These are phyloP conservation scores for Citrus trifoliata DNA, from an alignment of 345 rosid genomes.

Conservation along the genomic window DNA sequence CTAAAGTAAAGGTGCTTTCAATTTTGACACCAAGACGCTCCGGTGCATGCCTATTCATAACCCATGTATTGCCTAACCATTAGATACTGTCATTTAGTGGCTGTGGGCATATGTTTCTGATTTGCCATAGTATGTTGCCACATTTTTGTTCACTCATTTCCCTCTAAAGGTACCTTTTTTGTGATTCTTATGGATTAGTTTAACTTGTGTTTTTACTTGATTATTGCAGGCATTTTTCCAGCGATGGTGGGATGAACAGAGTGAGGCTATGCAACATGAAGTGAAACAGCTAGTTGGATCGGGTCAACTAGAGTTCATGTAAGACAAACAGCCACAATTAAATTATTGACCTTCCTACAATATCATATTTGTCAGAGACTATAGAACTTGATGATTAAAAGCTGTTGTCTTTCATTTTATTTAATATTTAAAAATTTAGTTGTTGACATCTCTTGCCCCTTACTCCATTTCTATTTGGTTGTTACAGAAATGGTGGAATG, in stretches of 20 bases:
- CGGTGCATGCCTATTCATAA: background rate
- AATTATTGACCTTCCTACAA: background rate
- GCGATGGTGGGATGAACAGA: conserved; percentile 95
- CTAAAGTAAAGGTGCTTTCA: background rate
- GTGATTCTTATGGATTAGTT: background rate
- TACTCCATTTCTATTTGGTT: conserved; percentile 5
- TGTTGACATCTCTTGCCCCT: background rate
- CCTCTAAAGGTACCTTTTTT: background rate
- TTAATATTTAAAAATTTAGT: background rate
- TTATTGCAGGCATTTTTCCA: conserved; percentile 84
- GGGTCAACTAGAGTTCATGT: conserved; percentile 95
- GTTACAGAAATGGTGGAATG: conserved; percentile 92
- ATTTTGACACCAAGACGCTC: background rate
- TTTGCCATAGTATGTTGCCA: background rate
- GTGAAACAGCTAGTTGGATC: conserved; percentile 61
- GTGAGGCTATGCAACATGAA: conserved; percentile 48
- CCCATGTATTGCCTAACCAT: background rate
- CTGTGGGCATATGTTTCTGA: background rate
- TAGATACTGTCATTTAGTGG: background rate
- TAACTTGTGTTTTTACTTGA: conserved; percentile 8
- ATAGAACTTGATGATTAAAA: background rate
- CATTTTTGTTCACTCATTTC: background rate
- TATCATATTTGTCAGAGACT: background rate
- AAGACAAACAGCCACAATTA: conserved; percentile 19
- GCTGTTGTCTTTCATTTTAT: background rate